Conservation (phyloP, 441 rosid species). For the Bruguiera hainesii region DNA sequence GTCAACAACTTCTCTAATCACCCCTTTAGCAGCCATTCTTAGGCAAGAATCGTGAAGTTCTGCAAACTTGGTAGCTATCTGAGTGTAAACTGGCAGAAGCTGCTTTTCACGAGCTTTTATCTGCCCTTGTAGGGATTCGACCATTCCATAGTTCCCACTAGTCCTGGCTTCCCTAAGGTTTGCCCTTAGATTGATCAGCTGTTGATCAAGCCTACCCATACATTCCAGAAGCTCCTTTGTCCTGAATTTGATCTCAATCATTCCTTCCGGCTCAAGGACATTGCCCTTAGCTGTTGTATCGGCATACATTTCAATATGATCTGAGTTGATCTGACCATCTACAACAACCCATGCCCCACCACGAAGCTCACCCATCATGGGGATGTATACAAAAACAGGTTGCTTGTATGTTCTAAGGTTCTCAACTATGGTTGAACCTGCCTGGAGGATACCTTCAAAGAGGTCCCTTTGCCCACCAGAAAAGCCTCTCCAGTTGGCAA, state of each 20-base stretch:
- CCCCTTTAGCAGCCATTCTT: conserved; percentile 98
- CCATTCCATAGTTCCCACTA: conserved; percentile 35
- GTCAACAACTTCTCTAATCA: conserved; percentile 86
- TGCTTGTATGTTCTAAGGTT: conserved; percentile 95
- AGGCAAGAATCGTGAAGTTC: conserved; percentile 95
- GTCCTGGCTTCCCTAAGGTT: conserved; percentile 69
- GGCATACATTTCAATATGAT: conserved; percentile 98
- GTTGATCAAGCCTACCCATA: conserved; percentile 95
- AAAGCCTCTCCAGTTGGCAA: conserved; percentile 99
- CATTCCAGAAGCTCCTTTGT: conserved; percentile 90
- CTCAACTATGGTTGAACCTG: conserved; percentile 98
- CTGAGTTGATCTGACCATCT: conserved; percentile 90
- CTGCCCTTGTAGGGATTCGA: conserved; percentile 66
- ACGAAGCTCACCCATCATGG: conserved; percentile 99
- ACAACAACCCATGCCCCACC: conserved; percentile 99
- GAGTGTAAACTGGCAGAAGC: conserved; percentile 87
- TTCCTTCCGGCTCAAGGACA: conserved; percentile 99
- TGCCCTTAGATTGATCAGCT: conserved; percentile 60
- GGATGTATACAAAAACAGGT: conserved; percentile 98
- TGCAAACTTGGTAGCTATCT: conserved; percentile 91
- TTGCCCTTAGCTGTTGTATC: conserved; percentile 94
- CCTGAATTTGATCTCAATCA: conserved; percentile 95
- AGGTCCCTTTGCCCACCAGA: conserved; percentile 99
- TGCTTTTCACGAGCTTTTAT: conserved; percentile 79
- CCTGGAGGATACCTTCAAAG: conserved; percentile 99